Evolutionary conservation across 352 stramenopile genomes (phyloP).

Genomic region (Pythium guiyangense): DNA sequence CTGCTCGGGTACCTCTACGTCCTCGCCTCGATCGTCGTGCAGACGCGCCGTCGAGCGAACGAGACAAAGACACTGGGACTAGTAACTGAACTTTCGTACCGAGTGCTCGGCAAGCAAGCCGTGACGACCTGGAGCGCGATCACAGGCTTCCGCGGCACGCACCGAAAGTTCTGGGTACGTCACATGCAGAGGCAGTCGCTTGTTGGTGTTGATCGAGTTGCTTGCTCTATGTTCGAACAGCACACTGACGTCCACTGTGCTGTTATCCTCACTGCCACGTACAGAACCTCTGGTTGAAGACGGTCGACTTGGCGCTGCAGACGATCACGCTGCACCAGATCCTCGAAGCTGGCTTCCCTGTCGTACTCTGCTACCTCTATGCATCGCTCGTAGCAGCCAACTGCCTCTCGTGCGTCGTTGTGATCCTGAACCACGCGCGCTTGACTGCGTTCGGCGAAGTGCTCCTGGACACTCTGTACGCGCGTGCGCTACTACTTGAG

Average conservation of each 20-base stretch:
- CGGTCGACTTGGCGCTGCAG: constrained; percentile 22
- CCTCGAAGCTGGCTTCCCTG: constrained; percentile 18
- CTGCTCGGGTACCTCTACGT: constrained; percentile 3
- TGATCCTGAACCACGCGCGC: constrained; percentile 2
- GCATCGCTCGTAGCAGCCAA: constrained; percentile 15
- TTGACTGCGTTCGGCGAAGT: constrained; percentile 22
- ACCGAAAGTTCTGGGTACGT: constrained; percentile 11
- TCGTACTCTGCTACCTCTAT: constrained; percentile 13
- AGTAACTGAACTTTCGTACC: not conserved
- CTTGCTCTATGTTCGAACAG: no score
- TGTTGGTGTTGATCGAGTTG: no score
- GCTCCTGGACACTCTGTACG: constrained; percentile 20
- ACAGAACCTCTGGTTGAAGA: constrained; percentile 26
- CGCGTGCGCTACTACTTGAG: no score
- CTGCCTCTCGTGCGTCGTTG: constrained; percentile 11
- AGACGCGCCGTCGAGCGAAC: not conserved
- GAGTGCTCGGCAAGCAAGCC: not conserved
- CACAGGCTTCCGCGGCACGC: not conserved
- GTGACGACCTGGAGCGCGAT: not conserved
- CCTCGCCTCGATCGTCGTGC: not conserved
- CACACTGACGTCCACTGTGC: no score
- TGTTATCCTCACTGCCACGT: no score
- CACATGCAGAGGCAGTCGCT: no score
- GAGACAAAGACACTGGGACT: not conserved
- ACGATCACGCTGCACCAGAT: constrained; percentile 15